Evolutionary conservation across 345 rosid species (phyloP), one percentile per base, ranked within the genome.

Genomic region (Eucalyptus fibrosa): DNA sequence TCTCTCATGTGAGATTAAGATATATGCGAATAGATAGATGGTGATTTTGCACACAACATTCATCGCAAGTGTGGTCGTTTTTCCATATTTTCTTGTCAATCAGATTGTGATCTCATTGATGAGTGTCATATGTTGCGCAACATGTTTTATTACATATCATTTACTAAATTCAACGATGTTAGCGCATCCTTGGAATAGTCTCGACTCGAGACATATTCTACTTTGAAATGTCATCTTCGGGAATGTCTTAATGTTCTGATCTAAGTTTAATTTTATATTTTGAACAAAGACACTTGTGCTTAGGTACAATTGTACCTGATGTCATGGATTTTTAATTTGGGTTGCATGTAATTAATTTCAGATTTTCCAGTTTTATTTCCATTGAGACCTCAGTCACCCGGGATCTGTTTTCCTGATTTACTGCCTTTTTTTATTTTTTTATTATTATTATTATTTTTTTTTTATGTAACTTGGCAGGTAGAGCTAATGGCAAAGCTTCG

Each of bases 91-190:
- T 23, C 62, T 56, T 56, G 62, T 56, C 13, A 56, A 9, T 56
- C 12, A 0, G 13, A 56, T 24, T 0, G 12, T 56, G 30, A 56
- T 56, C 62, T 24, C 13, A 0, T 56, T 56, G 6, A 24, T 24
- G 24, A 56, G 28, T 56, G 62, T 9, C 62, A 24, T 2, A 24
- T 56, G 24, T 0, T 56, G 30, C 6, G 0, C 13, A 56, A 1
- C 26, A 53, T 56, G 12, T 26, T 24, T 23, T 5, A 7, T 26
- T 59, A 59, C 15, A 59, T 59, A 59, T 26, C 65, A 23, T 59
- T 59, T 26, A 59, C n/a, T 26, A 26, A 59, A 0, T 24, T 24
- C n/a, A 59, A 0, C 0, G 15, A 2, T 0, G 1, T 24, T 23
- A 23, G 65, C 4, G 0, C 7, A 1, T 59, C n/a, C 13, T 26